These are phyloP conservation scores for Fonsecaea pedrosoi DNA, from an alignment of 2,329 filamentous ascomycete genomes.

Conservation along the genomic window DNA sequence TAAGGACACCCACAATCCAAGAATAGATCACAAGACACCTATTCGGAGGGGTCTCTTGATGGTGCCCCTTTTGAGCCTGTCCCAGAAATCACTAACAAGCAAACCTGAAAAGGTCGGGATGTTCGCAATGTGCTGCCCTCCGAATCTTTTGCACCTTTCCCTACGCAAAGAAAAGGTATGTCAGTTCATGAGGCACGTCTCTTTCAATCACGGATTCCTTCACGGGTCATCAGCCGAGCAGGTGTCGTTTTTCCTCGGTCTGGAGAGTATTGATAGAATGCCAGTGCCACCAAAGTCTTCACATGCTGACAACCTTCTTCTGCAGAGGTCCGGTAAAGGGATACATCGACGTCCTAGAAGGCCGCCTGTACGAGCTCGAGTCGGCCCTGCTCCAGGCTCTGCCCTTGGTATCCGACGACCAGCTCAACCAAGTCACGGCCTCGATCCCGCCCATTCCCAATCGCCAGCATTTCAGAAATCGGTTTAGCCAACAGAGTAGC, in stretches of 20 bases:
- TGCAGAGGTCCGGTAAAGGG: constrained; percentile 12
- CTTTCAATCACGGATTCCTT: no score
- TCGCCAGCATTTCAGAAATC: background rate
- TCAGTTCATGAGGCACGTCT: background rate
- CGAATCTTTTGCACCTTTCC: constrained; percentile 11
- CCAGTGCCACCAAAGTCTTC: background rate
- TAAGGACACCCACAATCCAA: background rate
- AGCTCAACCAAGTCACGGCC: background rate
- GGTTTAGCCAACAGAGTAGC: background rate
- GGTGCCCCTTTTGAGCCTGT: no score
- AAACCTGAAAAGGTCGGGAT: constrained; percentile 5
- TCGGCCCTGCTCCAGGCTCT: background rate
- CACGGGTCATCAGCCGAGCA: no score
- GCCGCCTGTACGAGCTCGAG: constrained; percentile 2
- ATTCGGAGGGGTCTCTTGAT: no score
- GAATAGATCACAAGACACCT: no score
- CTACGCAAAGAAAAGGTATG: constrained; percentile 11
- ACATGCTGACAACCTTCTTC: background rate
- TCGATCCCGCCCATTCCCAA: constrained; percentile 3
- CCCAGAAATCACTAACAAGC: background rate
- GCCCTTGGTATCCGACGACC: background rate
- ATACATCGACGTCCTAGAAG: constrained; percentile 14
- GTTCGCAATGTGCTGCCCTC: constrained; percentile 5
- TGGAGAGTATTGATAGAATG: background rate
- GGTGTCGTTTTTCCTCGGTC: background rate